Conservation (phyloP, 2,329 filamentous ascomycete species). For the Xylaria sp. region DNA sequence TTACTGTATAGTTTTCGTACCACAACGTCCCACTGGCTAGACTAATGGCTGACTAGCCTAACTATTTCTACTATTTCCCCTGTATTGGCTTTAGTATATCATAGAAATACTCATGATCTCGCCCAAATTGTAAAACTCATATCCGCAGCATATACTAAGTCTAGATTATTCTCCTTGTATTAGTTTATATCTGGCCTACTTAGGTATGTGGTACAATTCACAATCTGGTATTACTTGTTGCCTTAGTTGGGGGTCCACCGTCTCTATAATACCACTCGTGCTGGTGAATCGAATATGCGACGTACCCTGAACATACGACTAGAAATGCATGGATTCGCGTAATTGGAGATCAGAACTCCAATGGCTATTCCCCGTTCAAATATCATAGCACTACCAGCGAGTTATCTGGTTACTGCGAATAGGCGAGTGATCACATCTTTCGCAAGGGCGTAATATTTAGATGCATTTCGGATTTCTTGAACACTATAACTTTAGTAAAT, state of each 20-base stretch:
- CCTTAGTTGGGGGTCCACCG: background rate
- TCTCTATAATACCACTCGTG: background rate
- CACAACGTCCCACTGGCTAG: background rate
- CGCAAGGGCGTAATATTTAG: background rate
- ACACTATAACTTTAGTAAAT: background rate
- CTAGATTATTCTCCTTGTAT: background rate
- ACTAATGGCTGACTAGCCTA: background rate
- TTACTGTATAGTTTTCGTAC: too few species aligned
- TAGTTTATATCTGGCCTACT: background rate
- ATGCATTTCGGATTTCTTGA: background rate
- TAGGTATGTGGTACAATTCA: too few species aligned
- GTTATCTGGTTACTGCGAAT: background rate
- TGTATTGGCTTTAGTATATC: too few species aligned
- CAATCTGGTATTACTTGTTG: too few species aligned
- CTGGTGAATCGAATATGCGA: background rate
- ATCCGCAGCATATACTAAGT: background rate
- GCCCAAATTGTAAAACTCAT: background rate
- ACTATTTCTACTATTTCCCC: too few species aligned
- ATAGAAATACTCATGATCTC: background rate
- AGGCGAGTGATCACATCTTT: background rate
- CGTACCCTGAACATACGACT: background rate
- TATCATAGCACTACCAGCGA: too few species aligned
- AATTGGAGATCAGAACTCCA: background rate
- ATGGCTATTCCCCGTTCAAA: too few species aligned
- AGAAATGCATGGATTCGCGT: background rate